Evolutionary conservation across 306 rosid species (phyloP).

Genomic region (Vigna mungo): DNA sequence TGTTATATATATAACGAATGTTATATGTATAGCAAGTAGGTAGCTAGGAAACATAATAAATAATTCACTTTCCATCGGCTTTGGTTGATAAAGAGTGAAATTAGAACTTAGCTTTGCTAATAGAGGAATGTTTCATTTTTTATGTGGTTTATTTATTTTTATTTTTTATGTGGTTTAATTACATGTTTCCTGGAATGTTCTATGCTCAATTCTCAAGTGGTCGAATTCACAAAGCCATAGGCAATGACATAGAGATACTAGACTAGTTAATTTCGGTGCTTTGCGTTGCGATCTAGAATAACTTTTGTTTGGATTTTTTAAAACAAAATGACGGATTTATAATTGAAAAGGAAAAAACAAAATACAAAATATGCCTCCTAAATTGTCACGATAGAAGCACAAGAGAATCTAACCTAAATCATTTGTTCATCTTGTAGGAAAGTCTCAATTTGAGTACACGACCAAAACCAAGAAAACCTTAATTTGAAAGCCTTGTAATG

Average conservation of each 20-base stretch:
- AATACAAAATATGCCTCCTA: too few relatives aligned
- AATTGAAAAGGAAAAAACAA: too few relatives aligned
- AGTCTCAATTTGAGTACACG: too few relatives aligned
- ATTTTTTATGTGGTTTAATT: neutral
- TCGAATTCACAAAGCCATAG: neutral
- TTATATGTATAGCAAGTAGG: neutral
- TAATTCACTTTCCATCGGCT: slow-evolving; percentile 17
- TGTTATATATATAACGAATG: neutral
- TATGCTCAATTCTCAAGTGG: neutral
- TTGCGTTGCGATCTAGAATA: too few relatives aligned
- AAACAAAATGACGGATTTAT: too few relatives aligned
- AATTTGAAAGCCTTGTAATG: too few relatives aligned
- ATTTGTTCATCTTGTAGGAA: too few relatives aligned
- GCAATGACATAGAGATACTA: neutral
- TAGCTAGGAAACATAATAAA: slow-evolving; percentile 3
- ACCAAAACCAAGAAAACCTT: too few relatives aligned
- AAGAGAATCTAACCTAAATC: too few relatives aligned
- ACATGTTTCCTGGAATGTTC: neutral
- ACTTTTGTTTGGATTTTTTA: too few relatives aligned
- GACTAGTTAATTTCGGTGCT: too few relatives aligned
- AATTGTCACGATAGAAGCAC: too few relatives aligned
- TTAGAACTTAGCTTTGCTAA: slow-evolving; percentile 39
- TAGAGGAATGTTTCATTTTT: slow-evolving; percentile 29
- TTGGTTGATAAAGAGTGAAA: slow-evolving; percentile 28
- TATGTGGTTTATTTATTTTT: neutral